Conservation (phyloP, 805 yeast species). For the Wickerhamiella dianesei region DNA sequence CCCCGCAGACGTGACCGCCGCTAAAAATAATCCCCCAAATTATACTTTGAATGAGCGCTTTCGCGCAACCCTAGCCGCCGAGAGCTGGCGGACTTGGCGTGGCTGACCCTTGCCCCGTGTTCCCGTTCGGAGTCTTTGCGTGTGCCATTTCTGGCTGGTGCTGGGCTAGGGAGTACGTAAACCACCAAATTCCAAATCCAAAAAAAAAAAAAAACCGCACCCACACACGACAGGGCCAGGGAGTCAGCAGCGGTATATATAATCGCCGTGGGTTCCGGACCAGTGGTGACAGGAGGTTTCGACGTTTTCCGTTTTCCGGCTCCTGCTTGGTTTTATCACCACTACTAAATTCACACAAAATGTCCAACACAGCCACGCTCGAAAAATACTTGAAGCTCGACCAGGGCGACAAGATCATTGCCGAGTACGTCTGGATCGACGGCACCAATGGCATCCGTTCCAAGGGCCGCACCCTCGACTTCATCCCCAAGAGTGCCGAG, state of each 20-base stretch:
- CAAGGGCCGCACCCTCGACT: constrained; percentile 75
- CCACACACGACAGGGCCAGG: background rate
- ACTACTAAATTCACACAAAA: background rate
- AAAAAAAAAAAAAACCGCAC: background rate
- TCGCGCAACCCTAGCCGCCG: background rate
- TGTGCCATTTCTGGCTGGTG: background rate
- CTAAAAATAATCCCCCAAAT: no score
- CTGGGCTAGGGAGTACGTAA: background rate
- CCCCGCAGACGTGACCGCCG: no score
- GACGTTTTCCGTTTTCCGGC: no score
- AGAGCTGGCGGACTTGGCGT: background rate
- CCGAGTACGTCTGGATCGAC: constrained; percentile 98
- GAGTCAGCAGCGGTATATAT: background rate
- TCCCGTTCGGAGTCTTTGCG: background rate
- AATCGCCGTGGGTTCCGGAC: background rate
- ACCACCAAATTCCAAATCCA: no score
- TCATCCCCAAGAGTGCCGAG: constrained; percentile 55
- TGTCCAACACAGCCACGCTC: constrained; percentile 52
- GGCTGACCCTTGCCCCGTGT: background rate
- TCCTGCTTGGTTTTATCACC: no score
- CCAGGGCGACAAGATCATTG: constrained; percentile 77
- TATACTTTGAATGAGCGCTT: background rate
- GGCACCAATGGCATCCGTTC: constrained; percentile 84
- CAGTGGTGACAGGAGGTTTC: background rate
- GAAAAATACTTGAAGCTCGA: constrained; percentile 71